Base-by-base conservation (phyloP, 352 stramenopile genomes). In the Globisporangium splendens region DNA sequence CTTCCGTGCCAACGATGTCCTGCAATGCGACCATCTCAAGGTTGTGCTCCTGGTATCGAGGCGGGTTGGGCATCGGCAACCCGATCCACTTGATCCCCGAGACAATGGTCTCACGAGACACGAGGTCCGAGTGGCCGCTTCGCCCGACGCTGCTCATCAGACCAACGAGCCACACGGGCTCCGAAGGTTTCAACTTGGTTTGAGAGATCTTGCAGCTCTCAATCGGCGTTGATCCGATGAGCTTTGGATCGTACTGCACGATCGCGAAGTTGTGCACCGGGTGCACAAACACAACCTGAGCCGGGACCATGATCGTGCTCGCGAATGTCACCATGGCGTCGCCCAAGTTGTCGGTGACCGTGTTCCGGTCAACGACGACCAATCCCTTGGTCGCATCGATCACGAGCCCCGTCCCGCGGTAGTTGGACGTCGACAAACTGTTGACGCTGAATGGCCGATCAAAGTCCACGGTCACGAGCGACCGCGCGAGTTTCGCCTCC, bases 251-350 rank as follows among this genome's bases (percentile, higher is more conserved):
- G 65, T 96, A 97, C 66, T 96, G 85, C 15, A 98, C 80, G 56
- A 97, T 93, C 8, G 86, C 85, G 56, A 97, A 97, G 65, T 97
- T 97, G 71, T 97, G 89, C 56, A 96, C 80, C 7, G 92, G 92
- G 59, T 98, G 92, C 1, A 97, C 86, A 54, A 97, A 97, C n/a
- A 96, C 72, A 0, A 96, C 84, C 18, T 88, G 76, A 11, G 83
- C 89, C 0, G 88, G 86, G 12, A 95, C 82, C 59, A 96, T 88
- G 15, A 95, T 88, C n/a, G 86, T 95, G 61, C 84, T 95, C 1
- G 87, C 89, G 59, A 98, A 94, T 12, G 90, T 96, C 17, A 98
- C 83, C 70, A 88, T 90, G 15, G 86, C 82, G 62, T 97, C 89
- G 28, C 88, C 88, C 28, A 96, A 69, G 38, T 83, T 86, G 56